Evolutionary conservation across 192 early-diverging fungal genomes (phyloP), one percentile per base, ranked within the genome.

Genomic region (Coemansia sp.): DNA sequence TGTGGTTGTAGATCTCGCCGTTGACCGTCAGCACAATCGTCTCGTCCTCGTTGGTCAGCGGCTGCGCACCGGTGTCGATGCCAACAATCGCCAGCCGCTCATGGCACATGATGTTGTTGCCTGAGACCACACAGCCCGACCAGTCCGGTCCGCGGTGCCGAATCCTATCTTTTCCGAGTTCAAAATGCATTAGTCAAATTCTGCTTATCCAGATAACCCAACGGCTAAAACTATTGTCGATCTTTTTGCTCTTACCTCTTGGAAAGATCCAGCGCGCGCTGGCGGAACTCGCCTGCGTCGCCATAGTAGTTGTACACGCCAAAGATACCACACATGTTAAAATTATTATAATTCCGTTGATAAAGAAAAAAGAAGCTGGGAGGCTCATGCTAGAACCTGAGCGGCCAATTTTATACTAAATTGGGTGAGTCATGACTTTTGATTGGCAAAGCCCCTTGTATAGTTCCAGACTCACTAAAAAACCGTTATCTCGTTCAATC

Each of bases 1-100:
- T 88, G 84, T 98, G 94, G 89, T 98, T 98, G 85, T 98, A 98
- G 76, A 98, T 98, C 75, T 98, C 96, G 63, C 96, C 96, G 82
- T 98, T 98, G 68, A 97, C 96, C 23, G 87, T 82, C 57, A 98
- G 85, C 58, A 98, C 84, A 40, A 98, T 63, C 48, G 87, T 74
- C 59, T 91, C 93, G 72, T 97, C 94, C 12, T 84, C 88, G 83
- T 92, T 96, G 74, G 91, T 92, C 67, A 98, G 84, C 14, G 96
- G 96, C 76, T 98, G 96, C 21, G 96, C 96, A 50, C 96, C 96
- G 61, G 86, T 87, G 60, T 93, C 96, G 68, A 98, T 89, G 73
- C 97, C 97, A 59, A 98, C 97, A 66, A 98, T 98, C 40, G 97
- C 97, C 56, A 98, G 81, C 78, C 97, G 91, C 83, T 98, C 97